Evolutionary conservation across 2,329 filamentous ascomycete species (phyloP).

Genomic region (Nothomitra cinnamomea): DNA sequence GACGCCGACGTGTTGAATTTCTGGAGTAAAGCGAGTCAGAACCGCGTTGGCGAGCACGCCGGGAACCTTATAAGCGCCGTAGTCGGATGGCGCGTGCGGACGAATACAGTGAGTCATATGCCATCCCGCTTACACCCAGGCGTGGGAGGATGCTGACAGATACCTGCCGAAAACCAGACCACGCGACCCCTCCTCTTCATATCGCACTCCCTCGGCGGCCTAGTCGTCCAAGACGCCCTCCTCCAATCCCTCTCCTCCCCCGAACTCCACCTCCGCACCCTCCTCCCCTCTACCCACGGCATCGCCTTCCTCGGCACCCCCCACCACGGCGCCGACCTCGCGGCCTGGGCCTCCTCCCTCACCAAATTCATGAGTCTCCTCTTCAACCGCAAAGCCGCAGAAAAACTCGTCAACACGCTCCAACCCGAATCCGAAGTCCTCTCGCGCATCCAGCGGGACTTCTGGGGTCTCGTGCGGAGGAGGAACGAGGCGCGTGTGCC

Average conservation of each 20-base stretch:
- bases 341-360: constrained; percentile 48
- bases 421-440: too few relatives aligned
- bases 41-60: constrained; percentile 54
- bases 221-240: constrained; percentile 49
- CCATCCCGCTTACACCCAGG: too few relatives aligned
- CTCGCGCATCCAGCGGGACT: too few relatives aligned
- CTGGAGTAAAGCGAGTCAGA: constrained; percentile 34
- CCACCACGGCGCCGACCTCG: constrained; percentile 52
- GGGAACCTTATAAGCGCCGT: constrained; percentile 34
- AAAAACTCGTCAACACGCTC: too few relatives aligned
- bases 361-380: too few relatives aligned
- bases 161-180: too few relatives aligned
- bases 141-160: too few relatives aligned
- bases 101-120: constrained; percentile 22
- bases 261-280: constrained; percentile 46
- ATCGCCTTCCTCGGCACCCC: constrained; percentile 65
- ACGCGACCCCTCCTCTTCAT: constrained; percentile 53
- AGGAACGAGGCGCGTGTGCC: too few relatives aligned
- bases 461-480: too few relatives aligned
- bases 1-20: constrained; percentile 45
- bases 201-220: constrained; percentile 55
- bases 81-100: constrained; percentile 5
- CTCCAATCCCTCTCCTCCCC: constrained; percentile 41
- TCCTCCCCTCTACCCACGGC: constrained; percentile 59
- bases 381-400: too few relatives aligned